Evolutionary conservation across 441 rosid genomes (phyloP), one percentile per base, ranked within the genome.

Genomic region (Euphorbia neoarborescens): DNA sequence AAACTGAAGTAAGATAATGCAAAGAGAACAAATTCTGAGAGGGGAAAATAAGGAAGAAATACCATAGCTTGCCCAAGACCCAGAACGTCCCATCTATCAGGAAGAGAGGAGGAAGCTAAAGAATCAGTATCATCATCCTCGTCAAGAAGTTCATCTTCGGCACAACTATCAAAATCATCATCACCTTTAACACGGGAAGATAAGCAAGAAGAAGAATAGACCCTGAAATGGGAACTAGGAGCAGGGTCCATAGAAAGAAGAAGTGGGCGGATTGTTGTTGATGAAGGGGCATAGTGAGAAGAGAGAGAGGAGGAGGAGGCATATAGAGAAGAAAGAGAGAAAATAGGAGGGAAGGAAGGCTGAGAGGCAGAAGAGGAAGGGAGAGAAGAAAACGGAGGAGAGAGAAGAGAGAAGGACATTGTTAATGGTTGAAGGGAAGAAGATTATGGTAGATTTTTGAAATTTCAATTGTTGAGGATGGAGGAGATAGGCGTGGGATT

Each of bases 11-110:
- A 34, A 71, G 28, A 27, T 40, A 71, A 27, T 2, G 30, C 7
- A 14, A 34, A 15, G 3, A n/a, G 2, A 14, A 32, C 14, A 61
- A 5, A 59, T 25, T 30, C n/a, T 24, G 10, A 38, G 37, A 64
- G 57, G 4, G n/a, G 15, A 7, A 50, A 54, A n/a, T n/a, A 62
- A 2, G 24, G 38, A 60, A 51, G 32, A 66, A 22, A 30, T 73
- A 92, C 96, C 98, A 92, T 92, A 81, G 98, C 97, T 83, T 92
- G 98, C 69, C 98, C 97, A 65, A 93, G 96, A 67, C 97, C 98
- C 62, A 92, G 75, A 71, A 89, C 96, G 84, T 93, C 94, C 96
- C 92, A 90, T 82, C 87, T 84, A 64, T 88, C 96, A 54, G 96
- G 94, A 66, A 86, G 71, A 65, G 78, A 53, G 8, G 87, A 69